These are phyloP conservation scores for Cercis canadensis DNA, from an alignment of 306 rosid genomes.

Conservation along the genomic window DNA sequence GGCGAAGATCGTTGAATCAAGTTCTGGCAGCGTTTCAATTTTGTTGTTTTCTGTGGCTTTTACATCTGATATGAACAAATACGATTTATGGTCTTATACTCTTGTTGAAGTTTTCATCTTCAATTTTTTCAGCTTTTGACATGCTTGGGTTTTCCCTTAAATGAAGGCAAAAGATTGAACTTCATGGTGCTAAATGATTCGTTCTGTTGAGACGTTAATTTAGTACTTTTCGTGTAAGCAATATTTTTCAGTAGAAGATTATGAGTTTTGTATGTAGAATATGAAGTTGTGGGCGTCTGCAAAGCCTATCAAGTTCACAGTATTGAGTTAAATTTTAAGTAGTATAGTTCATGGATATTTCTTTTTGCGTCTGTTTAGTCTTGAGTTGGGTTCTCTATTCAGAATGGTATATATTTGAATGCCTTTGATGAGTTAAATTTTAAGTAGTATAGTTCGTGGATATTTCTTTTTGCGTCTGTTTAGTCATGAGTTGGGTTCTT, in stretches of 20 bases:
- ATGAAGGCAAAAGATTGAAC: neutral
- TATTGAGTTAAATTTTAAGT: neutral
- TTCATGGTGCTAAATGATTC: too few relatives aligned
- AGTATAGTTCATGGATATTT: neutral
- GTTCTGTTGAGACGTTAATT: too few relatives aligned
- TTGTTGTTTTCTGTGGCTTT: neutral
- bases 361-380: neutral
- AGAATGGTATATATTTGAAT: neutral
- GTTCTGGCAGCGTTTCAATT: neutral
- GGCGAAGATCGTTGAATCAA: neutral
- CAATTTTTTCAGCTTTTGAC: neutral
- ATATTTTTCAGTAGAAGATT: neutral
- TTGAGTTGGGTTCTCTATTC: too few relatives aligned
- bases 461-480: neutral
- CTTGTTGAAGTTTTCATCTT: neutral
- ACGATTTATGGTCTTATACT: neutral
- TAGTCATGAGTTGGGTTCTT: too few relatives aligned
- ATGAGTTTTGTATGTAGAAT: neutral
- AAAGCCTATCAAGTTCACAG: neutral
- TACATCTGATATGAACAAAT: neutral
- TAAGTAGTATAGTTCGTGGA: neutral
- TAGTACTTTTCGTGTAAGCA: neutral
- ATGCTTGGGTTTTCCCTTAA: neutral
- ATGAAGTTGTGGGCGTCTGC: conserved; percentile 1
- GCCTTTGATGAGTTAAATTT: conserved; percentile 10